These are phyloP conservation scores for Phytopythium montanum DNA, from an alignment of 352 stramenopile genomes.

Conservation along the genomic window DNA sequence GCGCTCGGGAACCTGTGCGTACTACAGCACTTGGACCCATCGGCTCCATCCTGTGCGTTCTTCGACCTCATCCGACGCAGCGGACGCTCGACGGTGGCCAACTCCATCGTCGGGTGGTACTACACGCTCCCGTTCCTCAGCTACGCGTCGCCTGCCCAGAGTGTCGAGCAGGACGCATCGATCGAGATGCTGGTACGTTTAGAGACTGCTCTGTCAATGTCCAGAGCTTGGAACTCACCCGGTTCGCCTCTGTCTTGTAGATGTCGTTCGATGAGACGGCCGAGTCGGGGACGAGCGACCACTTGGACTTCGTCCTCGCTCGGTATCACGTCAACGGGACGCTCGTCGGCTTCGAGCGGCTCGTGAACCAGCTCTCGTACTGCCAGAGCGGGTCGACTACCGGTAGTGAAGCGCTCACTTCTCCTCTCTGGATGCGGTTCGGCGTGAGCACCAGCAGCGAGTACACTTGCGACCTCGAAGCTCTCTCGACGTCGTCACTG, in stretches of 20 bases:
- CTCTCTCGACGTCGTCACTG: constrained; percentile 37
- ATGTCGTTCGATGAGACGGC: constrained; percentile 76
- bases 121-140: constrained; percentile 87
- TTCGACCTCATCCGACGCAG: constrained; percentile 70
- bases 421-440: constrained; percentile 77
- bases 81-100: constrained; percentile 35
- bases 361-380: constrained; percentile 82
- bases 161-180: constrained; percentile 54
- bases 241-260: constrained; percentile 18
- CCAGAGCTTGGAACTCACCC: neutral
- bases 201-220: neutral
- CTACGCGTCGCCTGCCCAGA: constrained; percentile 58
- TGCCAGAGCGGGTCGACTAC: constrained; percentile 31
- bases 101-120: constrained; percentile 61
- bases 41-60: constrained; percentile 61
- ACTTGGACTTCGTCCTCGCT: constrained; percentile 82
- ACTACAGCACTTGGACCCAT: constrained; percentile 84
- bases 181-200: constrained; percentile 70
- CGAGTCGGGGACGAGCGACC: constrained; percentile 44
- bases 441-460: constrained; percentile 50
- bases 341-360: constrained; percentile 63
- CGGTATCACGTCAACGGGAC: constrained; percentile 88
- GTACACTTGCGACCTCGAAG: constrained; percentile 69
- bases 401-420: constrained; percentile 39
- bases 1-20: constrained; percentile 92